phyloP scores from a whole-genome alignment of 2,329 filamentous ascomycete genomes.

The Lasiodiplodia theobromae region DNA sequence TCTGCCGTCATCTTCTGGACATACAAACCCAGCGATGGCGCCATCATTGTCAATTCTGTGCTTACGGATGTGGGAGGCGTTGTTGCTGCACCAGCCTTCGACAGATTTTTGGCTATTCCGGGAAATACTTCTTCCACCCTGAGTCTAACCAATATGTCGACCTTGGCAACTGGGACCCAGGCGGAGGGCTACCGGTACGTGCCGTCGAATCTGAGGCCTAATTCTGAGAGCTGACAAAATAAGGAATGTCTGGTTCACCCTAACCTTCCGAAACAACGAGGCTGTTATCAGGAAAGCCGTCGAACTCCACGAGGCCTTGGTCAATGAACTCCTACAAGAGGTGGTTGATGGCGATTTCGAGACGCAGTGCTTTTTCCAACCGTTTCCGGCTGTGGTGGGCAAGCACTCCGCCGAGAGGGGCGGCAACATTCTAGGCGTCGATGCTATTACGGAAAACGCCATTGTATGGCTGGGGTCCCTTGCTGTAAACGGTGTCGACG shows the following conservation, averaged over 20 bases:
- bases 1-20: slow-evolving; percentile 39
- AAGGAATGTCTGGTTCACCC: slow-evolving; percentile 32
- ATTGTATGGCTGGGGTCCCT: slow-evolving; percentile 25
- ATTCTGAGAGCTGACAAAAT: slow-evolving; percentile 35
- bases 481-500: slow-evolving; percentile 37
- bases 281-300: slow-evolving; percentile 48
- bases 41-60: slow-evolving; percentile 36
- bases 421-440: slow-evolving; percentile 52
- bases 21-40: slow-evolving; percentile 36
- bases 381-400: slow-evolving; percentile 49
- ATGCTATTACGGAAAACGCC: slow-evolving; percentile 30
- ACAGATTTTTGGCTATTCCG: slow-evolving; percentile 38
- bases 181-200: slow-evolving; percentile 35
- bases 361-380: slow-evolving; percentile 45
- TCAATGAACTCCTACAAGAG: slow-evolving; percentile 41
- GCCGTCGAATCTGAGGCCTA: not conserved
- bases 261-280: slow-evolving; percentile 43
- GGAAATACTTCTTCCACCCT: slow-evolving; percentile 37
- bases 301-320: slow-evolving; percentile 50
- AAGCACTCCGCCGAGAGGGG: slow-evolving; percentile 45
- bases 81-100: slow-evolving; percentile 32
- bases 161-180: slow-evolving; percentile 33
- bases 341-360: slow-evolving; percentile 42
- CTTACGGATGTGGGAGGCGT: slow-evolving; percentile 32
- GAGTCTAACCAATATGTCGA: slow-evolving; percentile 38